Percentiles rank a stretch among this genome's conserved stretches.
phyloP scores from a whole-genome alignment of 768 basidiomycete genomes.

The Termitomyces titanicus region DNA sequence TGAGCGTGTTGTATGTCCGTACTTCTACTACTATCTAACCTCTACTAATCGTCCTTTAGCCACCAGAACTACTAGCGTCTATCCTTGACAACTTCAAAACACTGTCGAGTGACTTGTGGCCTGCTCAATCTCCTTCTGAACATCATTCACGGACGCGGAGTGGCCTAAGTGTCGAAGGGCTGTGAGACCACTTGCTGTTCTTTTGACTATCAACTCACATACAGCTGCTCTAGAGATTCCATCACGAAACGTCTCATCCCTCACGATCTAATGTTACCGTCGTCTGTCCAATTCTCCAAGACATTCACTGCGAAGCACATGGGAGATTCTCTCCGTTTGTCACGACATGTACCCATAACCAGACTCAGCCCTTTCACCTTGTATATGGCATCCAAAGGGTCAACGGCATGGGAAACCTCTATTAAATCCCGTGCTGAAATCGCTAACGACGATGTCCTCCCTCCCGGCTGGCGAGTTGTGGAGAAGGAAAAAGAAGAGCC shows the following conservation, averaged over 20 bases:
- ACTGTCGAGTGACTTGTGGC: constrained; percentile 52
- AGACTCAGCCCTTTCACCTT: constrained; percentile 65
- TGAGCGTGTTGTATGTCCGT: constrained; percentile 56
- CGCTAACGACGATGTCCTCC: constrained; percentile 52
- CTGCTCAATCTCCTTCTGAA: constrained; percentile 15
- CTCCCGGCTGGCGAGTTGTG: constrained; percentile 71
- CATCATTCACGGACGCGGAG: constrained; percentile 22
- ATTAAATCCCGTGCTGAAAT: constrained; percentile 51
- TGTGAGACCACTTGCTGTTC: constrained; percentile 45
- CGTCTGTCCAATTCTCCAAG: constrained; percentile 44
- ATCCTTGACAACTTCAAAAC: constrained; percentile 54
- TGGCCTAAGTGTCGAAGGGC: constrained; percentile 45
- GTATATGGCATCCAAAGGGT: constrained; percentile 67
- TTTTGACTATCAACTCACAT: neutral
- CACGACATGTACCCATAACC: constrained; percentile 52
- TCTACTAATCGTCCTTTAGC: constrained; percentile 37
- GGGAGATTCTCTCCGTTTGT: constrained; percentile 59
- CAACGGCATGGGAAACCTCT: constrained; percentile 71
- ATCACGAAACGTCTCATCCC: constrained; percentile 46
- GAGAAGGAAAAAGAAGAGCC: constrained; percentile 46
- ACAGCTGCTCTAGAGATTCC: constrained; percentile 29
- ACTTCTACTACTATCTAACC: constrained; percentile 12
- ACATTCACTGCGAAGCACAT: constrained; percentile 57
- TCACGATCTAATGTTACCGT: constrained; percentile 46
- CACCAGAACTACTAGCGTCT: constrained; percentile 60